Base-by-base conservation (phyloP, 257 asterid genomes). In the Penstemon newberryi region DNA sequence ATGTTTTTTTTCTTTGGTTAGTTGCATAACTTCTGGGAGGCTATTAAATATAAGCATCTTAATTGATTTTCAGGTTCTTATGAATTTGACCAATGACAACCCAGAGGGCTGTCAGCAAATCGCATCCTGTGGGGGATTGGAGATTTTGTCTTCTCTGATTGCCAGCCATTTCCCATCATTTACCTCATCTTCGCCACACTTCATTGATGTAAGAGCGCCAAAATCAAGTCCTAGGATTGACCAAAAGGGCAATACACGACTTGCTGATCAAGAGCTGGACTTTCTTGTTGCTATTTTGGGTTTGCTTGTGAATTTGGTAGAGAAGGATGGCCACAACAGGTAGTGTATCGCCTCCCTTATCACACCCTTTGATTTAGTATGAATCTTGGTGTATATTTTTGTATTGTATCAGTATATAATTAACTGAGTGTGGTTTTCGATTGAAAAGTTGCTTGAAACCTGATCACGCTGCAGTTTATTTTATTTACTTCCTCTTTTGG, bases 221-320 rank as follows among this genome's bases (percentile, higher is more conserved):
- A 77, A 73, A 25, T 25, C 33, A 25, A 25, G 33, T 25, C 33
- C 33, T 25, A 25, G 33, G 33, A 25, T 25, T 1, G 33, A 25
- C 33, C 33, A 1, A 43, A 73, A 51, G 72, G 82, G 72, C 41
- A 81, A 78, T 63, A 63, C 63, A 37, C 76, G 53, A 70, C 83
- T 86, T 58, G 73, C 83, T 61, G 96, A 86, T 79, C 89, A 85
- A 67, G 89, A 89, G 74, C 84, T 89, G 58, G 91, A 89, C 75
- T 81, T 86, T 78, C 96, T 89, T 67, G 94, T 89, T 69, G 91
- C 94, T 70, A 84, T 89, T 73, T 65, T 89, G 77, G 96, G 96
- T n/a, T 80, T 89, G 78, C 94, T 89, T 67, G 96, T 89, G 75
- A 89, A 89, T 81, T 79, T 89, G 81, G 94, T 89, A 25, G 96